Evolutionary conservation across 306 rosid genomes (phyloP).

Genomic region (Luffa aegyptiaca): DNA sequence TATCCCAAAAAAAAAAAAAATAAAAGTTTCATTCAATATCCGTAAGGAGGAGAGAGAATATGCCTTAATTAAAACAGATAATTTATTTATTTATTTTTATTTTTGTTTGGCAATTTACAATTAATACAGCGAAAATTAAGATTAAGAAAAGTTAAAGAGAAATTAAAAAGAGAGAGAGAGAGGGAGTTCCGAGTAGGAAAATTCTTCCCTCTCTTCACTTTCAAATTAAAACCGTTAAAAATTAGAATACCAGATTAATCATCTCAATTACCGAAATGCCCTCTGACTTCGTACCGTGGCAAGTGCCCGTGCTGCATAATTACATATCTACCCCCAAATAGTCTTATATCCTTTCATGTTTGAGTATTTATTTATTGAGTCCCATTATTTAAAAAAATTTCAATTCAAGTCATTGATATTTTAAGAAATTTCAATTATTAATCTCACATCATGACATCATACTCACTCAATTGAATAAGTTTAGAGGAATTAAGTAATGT

Average conservation of each 20-base stretch:
- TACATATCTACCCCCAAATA: not conserved
- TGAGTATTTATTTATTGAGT: no score
- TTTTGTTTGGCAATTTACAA: not conserved
- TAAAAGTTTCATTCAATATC: not conserved
- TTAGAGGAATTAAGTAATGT: no score
- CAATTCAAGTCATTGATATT: no score
- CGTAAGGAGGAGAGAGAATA: not conserved
- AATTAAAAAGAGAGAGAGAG: not conserved
- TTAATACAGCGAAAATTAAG: not conserved
- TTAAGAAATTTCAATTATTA: no score
- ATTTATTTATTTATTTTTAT: not conserved
- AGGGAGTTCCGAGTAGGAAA: not conserved
- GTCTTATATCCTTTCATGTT: no score
- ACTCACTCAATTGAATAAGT: no score
- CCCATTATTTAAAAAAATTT: no score
- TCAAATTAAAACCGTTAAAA: conserved; percentile 8
- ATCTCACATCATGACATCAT: no score
- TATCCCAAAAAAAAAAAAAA: not conserved
- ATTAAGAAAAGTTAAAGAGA: not conserved
- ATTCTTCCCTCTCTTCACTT: not conserved
- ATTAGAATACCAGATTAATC: not conserved
- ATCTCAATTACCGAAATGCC: not conserved
- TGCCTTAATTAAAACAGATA: not conserved
- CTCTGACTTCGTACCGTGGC: not conserved
- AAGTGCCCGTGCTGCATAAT: not conserved